Base-by-base conservation (phyloP, 768 basidiomycete species). In the Amanita pallidorosea region DNA sequence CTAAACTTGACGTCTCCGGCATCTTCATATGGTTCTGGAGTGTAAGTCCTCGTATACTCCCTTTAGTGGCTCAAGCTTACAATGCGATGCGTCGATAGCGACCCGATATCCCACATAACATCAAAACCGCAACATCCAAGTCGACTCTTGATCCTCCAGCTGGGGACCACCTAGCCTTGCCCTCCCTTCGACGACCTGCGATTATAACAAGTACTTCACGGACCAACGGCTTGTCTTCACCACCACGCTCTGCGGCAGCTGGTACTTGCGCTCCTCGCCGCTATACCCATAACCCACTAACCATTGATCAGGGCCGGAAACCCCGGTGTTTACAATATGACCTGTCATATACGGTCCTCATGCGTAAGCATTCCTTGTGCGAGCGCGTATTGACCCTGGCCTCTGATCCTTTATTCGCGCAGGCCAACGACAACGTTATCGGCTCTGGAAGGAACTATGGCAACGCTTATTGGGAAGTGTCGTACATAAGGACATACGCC, bases 201-300 rank as follows among this genome's bases (percentile, higher is more conserved):
- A 77, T 40, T 65, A 78, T 20, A 65, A 66, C 15, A 46, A 70
- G 36, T 83, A 70, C 64, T 85, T 86, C 62, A 67, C 74, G 31
- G 75, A 79, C 3, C 85, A 88, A 56, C 70, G 76, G 33, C 67
- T 88, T 12, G 76, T 86, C 9, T 71, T 88, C 20, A 73, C 84
- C 37, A 88, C 80, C 20, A 84, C 83, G 0, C 70, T 85, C 11
- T 84, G 83, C 53, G 81, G 80, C 47, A 54, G 50, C 11, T 71
- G 70, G 69, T 31, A 31, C 5, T 31, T 31, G 29, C 4, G 11
- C 5, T 31, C 29, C 29, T 31, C 5, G 29, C 11, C 29, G 29
- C 11, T 31, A 12, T 31, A 31, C 29, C 29, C 4, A 7, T 12
- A 3, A 31, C 29, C 1, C 11, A 31, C 29, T 31, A 31, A 31